Conservation (phyloP, 331 rosid genomes). For the Telfairia occidentalis region DNA sequence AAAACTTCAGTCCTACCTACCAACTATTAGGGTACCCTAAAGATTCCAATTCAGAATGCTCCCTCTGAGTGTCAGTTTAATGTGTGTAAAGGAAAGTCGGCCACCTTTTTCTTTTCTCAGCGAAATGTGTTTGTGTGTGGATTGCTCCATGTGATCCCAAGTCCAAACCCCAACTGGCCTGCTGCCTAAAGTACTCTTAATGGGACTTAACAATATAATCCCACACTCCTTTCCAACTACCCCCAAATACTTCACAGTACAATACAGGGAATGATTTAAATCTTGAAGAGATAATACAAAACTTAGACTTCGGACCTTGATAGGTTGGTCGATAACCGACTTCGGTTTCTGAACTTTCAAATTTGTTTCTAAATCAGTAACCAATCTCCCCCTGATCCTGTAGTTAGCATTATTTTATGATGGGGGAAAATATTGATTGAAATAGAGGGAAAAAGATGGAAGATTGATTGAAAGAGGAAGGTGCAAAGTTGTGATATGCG, state of each 20-base stretch:
- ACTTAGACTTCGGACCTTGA: too few relatives aligned
- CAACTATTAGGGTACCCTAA: neutral
- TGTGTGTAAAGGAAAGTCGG: conserved; percentile 4
- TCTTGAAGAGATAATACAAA: too few relatives aligned
- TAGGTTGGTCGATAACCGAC: too few relatives aligned
- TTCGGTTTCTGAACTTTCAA: too few relatives aligned
- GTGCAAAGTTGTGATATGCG: neutral
- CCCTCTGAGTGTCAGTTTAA: neutral
- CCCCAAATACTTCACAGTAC: neutral
- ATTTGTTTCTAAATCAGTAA: too few relatives aligned
- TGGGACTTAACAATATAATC: neutral
- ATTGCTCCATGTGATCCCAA: conserved; percentile 3
- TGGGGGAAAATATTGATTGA: neutral
- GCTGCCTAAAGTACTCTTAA: neutral
- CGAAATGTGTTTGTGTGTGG: neutral
- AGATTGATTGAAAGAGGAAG: neutral
- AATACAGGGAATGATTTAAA: too few relatives aligned
- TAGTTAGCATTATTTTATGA: neutral
- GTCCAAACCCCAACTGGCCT: neutral
- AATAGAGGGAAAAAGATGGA: neutral
- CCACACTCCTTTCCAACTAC: too few relatives aligned
- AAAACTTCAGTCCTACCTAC: neutral
- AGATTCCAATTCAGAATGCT: conserved; percentile 4
- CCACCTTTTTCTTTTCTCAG: neutral
- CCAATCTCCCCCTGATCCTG: too few relatives aligned